These are phyloP conservation scores for Galerina sulciceps DNA, from an alignment of 768 basidiomycete species.

Conservation along the genomic window DNA sequence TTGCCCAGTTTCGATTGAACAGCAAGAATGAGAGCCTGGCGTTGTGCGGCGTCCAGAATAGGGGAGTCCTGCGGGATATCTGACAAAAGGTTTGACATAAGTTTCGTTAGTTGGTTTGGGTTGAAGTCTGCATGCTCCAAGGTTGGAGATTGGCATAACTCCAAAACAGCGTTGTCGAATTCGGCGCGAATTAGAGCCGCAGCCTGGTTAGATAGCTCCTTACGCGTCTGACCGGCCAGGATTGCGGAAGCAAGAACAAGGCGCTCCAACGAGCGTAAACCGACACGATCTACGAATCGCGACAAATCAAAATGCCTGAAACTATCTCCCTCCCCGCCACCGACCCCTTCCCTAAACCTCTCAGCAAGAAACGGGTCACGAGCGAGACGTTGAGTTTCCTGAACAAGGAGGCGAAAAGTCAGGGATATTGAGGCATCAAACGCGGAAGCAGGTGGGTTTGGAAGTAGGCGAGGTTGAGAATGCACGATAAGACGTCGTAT, in stretches of 20 bases:
- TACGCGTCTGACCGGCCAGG: slow-evolving; percentile 59
- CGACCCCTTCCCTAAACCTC: slow-evolving; percentile 88
- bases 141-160: slow-evolving; percentile 78
- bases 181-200: slow-evolving; percentile 70
- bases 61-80: slow-evolving; percentile 73
- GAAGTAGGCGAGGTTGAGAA: slow-evolving; percentile 72
- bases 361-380: slow-evolving; percentile 90
- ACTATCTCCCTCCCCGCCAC: slow-evolving; percentile 84
- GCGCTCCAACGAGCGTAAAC: slow-evolving; percentile 78
- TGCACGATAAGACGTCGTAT: slow-evolving; percentile 94
- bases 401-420: slow-evolving; percentile 83
- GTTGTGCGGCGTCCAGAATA: slow-evolving; percentile 71
- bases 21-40: slow-evolving; percentile 75
- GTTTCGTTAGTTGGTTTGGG: slow-evolving; percentile 73
- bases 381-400: slow-evolving; percentile 88
- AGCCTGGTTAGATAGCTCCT: slow-evolving; percentile 68
- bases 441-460: slow-evolving; percentile 60
- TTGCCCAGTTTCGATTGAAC: slow-evolving; percentile 81
- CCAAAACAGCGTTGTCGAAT: slow-evolving; percentile 78
- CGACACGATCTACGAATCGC: slow-evolving; percentile 82
- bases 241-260: slow-evolving; percentile 79
- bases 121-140: slow-evolving; percentile 84
- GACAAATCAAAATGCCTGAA: slow-evolving; percentile 85
- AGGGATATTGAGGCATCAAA: slow-evolving; percentile 79
- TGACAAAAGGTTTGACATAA: slow-evolving; percentile 80